Base-by-base conservation (phyloP, 306 rosid species). In the Hippophae tibetana region DNA sequence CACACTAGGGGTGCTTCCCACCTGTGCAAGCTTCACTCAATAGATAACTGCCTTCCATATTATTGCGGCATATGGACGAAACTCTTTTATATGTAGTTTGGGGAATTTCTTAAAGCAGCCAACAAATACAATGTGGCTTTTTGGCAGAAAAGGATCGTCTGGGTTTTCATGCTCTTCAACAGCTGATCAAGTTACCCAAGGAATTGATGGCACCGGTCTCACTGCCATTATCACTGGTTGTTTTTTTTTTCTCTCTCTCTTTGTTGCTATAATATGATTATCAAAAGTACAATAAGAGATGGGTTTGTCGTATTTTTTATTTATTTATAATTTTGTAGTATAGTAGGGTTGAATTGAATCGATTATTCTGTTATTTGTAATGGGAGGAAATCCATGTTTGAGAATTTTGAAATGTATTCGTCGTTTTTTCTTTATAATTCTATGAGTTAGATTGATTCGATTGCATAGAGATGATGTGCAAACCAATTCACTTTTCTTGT, bases 141-240 rank as follows among this genome's bases (percentile, higher is more conserved):
- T 90, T 63, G 63, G 68, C 64, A 79, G 64, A 47, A 83, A 78
- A 67, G 87, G 90, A 1, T 57, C 74, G 8, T 86, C 97, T n/a
- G 95, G 90, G 53, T 86, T 86, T 75, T 82, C 90, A 7, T 71
- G 76, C 0, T 70, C 86, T 61, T 86, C 95, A 10, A 86, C 94
- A 7, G 95, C 97, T 0, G 90, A 82, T 56, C 79, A 84, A 47
- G 97, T 86, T 59, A 82, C 97, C 23, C 61, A 73, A 10, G 90
- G 95, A 42, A 77, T 84, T 54, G 78, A 84, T 73, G 97, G 86
- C 10, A 71, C 25, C 63, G 95, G 76, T 25, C 90, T 86, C 68
- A 82, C 95, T 38, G 97, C 97, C 41, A 76, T 89, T 73, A 85
- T 89, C 56, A 86, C 97, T 71, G 95, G 95, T 85, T 45, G 31